A percentile compares a stretch with the other conserved stretches of the same genome.
Conservation (phyloP, 1,139 yeast species). For the Meyerozyma smithsonii region DNA sequence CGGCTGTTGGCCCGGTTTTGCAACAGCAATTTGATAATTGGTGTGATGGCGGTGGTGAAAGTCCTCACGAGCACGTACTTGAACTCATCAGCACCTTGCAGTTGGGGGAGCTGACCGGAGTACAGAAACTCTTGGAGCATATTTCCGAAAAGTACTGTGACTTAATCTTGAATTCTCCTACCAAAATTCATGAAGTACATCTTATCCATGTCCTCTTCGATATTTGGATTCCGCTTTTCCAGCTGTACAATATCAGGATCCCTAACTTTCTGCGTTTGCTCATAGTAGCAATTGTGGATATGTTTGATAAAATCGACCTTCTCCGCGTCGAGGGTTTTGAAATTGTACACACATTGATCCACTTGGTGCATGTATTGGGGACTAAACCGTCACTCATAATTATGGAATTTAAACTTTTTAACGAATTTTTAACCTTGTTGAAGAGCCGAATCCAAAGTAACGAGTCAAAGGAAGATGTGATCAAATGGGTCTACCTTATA, state of each 20-base stretch:
- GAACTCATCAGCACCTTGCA: constrained; percentile 11
- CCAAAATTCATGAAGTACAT: neutral
- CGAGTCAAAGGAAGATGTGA: neutral
- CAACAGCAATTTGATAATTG: constrained; percentile 10
- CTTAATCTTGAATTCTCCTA: neutral
- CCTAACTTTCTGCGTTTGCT: neutral
- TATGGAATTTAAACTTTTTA: neutral
- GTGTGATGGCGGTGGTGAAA: constrained; percentile 5
- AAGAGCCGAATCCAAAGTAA: neutral
- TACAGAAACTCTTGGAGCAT: neutral
- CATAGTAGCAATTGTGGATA: neutral
- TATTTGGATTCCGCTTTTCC: neutral
- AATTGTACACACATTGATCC: neutral
- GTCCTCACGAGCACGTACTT: constrained; percentile 7
- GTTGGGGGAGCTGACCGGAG: neutral
- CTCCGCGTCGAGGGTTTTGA: neutral
- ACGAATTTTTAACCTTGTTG: neutral
- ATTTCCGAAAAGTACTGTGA: neutral
- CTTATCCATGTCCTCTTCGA: neutral
- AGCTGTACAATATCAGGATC: neutral
- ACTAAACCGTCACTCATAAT: neutral
- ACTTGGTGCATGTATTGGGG: neutral
- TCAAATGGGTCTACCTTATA: neutral
- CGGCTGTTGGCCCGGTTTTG: constrained; percentile 17
- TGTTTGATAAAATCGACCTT: neutral